These are phyloP conservation scores for Boletus sp. DNA, from an alignment of 1,284 basidiomycete genomes.

Conservation along the genomic window DNA sequence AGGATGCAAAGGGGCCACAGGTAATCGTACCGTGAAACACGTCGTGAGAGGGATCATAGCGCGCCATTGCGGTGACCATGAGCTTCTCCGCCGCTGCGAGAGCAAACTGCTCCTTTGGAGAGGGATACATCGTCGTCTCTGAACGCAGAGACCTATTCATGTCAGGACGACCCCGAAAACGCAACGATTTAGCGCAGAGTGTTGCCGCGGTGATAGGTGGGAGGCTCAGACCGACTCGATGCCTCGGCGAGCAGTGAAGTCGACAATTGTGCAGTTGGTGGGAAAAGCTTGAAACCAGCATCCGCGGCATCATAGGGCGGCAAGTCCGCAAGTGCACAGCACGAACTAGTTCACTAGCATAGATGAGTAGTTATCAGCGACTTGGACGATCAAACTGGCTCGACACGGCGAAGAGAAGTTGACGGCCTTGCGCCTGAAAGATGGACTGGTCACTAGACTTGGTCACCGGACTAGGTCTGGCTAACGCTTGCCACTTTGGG, in stretches of 20 bases:
- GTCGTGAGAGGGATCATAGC: slow-evolving; percentile 90
- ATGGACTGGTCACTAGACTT: no score
- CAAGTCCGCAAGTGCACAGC: no score
- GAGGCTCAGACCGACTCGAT: background rate
- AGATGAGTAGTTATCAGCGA: no score
- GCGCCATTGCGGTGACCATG: slow-evolving; percentile 74
- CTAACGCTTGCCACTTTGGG: background rate
- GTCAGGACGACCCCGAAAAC: background rate
- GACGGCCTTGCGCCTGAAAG: no score
- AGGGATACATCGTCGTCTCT: slow-evolving; percentile 28
- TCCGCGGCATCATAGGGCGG: no score
- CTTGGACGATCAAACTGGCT: no score
- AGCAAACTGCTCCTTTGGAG: slow-evolving; percentile 38
- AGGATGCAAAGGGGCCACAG: background rate
- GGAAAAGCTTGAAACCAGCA: background rate
- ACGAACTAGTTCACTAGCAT: background rate
- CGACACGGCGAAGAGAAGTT: no score
- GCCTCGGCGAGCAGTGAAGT: background rate
- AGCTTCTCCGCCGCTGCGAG: slow-evolving; percentile 63
- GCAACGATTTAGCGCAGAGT: background rate
- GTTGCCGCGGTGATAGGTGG: background rate
- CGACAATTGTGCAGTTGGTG: background rate
- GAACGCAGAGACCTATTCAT: background rate
- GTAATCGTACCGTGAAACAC: slow-evolving; percentile 69
- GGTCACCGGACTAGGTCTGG: no score